Evolutionary conservation across 2,329 filamentous ascomycete genomes (phyloP).

Genomic region (Cadophora malorum): DNA sequence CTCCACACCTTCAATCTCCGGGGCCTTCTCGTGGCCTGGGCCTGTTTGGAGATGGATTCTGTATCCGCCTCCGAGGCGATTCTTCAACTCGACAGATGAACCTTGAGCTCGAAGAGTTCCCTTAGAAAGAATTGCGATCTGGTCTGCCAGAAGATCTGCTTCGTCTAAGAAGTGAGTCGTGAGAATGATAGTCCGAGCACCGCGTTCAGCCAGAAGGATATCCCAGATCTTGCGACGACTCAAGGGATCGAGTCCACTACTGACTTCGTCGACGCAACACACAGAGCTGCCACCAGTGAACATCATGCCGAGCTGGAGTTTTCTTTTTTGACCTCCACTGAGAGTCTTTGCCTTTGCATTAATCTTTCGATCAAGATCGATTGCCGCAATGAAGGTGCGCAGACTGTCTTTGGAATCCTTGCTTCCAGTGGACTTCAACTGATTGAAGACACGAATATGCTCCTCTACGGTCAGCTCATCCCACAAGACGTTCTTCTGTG

Average conservation of each 20-base stretch:
- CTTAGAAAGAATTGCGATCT: constrained; percentile 87
- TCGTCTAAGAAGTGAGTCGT: constrained; percentile 96
- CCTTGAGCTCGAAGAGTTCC: constrained; percentile 82
- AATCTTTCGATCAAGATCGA: constrained; percentile 79
- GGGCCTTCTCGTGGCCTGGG: constrained; percentile 53
- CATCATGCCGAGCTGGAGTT: constrained; percentile 94
- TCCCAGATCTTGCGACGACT: constrained; percentile 93
- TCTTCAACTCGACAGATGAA: constrained; percentile 85
- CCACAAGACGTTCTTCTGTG: constrained; percentile 95
- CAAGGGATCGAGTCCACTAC: constrained; percentile 84
- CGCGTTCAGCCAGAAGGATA: constrained; percentile 85
- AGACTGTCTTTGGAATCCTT: constrained; percentile 65
- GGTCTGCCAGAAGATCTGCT: constrained; percentile 86
- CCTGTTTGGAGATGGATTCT: constrained; percentile 75
- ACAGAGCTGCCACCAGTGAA: constrained; percentile 87
- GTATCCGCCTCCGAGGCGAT: constrained; percentile 82
- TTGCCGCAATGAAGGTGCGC: constrained; percentile 66
- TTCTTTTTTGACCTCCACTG: constrained; percentile 90
- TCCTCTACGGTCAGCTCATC: constrained; percentile 85
- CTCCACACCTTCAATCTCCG: constrained; percentile 59
- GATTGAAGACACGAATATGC: constrained; percentile 84
- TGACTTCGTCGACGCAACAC: constrained; percentile 92
- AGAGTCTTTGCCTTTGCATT: constrained; percentile 76
- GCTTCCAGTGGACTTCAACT: constrained; percentile 70
- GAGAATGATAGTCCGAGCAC: constrained; percentile 80